Base-by-base conservation (phyloP, 2,329 filamentous ascomycete species). In the Neoscytalidium dimidiatum region DNA sequence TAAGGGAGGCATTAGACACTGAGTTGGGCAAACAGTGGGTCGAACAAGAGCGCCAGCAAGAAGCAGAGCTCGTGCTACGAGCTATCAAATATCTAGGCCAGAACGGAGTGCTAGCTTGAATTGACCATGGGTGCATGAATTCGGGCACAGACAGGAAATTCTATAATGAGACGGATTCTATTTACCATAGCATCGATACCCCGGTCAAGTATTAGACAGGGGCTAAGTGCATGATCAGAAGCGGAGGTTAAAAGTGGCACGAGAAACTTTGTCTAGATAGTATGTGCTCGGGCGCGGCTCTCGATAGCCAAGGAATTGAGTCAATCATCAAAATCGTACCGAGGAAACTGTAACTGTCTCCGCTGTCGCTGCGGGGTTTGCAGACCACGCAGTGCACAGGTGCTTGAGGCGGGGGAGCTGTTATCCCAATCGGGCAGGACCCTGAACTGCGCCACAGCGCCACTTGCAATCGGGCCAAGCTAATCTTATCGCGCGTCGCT, bases 1-100 rank as follows among this genome's bases (percentile, higher is more conserved):
- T 6, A 7, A 43, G 75, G 73, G 66, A 70, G 66, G 33, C 66
- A 43, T 1, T 26, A 7, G 28, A 21, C 23, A 8, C 44, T 65
- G 44, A 68, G 49, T 66, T 17, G 17, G 43, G 3, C 14, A 4
- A 46, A 44, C 41, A 60, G 56, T 79, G 49, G 71, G 73, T 82
- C 11, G 80, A 83, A 66, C 80, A 82, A 63, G 80, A 84, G 68
- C 69, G 77, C 61, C 74, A 77, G 23, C 76, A 78, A 64, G 75
- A 79, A 51, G 78, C 82, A 67, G 70, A 73, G 52, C 61, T 81
- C 63, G 78, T 79, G 17, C 69, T 83, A 51, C 73, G 78, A 61
- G 80, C 80, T 3, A 82, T 83, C 69, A 82, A 81, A 69, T 77
- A 78, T 68, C 71, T 83, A 8, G 81, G 81, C 2, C 74, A 75